phyloP scores from a whole-genome alignment of 495 filamentous ascomycete genomes.

The Neurospora pannonica region DNA sequence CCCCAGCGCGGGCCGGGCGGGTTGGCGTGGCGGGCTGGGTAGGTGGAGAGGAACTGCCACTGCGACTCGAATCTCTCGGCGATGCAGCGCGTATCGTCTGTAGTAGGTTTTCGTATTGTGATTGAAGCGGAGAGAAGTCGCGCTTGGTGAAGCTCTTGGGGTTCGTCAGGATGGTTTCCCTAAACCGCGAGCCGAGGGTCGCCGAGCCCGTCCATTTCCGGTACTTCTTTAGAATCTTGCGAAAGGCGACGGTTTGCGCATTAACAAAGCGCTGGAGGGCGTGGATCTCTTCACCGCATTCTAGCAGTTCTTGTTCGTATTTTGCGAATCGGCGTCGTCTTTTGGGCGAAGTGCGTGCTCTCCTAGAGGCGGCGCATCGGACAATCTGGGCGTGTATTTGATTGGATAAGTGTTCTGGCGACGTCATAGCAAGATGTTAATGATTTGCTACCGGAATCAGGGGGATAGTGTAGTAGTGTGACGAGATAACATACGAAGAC shows the following conservation, averaged over 20 bases:
- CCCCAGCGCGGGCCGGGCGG: slow-evolving; percentile 6
- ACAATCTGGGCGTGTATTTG: slow-evolving; percentile 40
- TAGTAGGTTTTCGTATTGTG: slow-evolving; percentile 47
- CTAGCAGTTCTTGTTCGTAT: slow-evolving; percentile 34
- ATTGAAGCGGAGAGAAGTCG: slow-evolving; percentile 45
- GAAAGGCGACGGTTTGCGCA: slow-evolving; percentile 56
- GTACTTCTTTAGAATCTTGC: slow-evolving; percentile 71
- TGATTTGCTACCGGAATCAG: neutral
- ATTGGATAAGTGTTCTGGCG: slow-evolving; percentile 40
- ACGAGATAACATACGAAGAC: slow-evolving; percentile 37
- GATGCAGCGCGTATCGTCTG: slow-evolving; percentile 38
- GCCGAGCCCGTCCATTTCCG: slow-evolving; percentile 62
- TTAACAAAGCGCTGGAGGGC: slow-evolving; percentile 51
- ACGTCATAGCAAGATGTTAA: slow-evolving; percentile 3
- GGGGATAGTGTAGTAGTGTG: neutral
- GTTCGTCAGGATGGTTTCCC: slow-evolving; percentile 41
- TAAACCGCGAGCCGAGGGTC: slow-evolving; percentile 48
- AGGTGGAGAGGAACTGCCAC: slow-evolving; percentile 6
- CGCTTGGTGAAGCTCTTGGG: slow-evolving; percentile 54
- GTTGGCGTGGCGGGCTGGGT: slow-evolving; percentile 10
- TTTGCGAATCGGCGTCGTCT: slow-evolving; percentile 36
- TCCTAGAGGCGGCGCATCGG: slow-evolving; percentile 27
- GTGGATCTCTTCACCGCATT: slow-evolving; percentile 54
- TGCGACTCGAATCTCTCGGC: slow-evolving; percentile 9
- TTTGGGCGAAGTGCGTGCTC: slow-evolving; percentile 23